Conservation (phyloP, 2,329 filamentous ascomycete genomes). For the Teratosphaeria viscida region DNA sequence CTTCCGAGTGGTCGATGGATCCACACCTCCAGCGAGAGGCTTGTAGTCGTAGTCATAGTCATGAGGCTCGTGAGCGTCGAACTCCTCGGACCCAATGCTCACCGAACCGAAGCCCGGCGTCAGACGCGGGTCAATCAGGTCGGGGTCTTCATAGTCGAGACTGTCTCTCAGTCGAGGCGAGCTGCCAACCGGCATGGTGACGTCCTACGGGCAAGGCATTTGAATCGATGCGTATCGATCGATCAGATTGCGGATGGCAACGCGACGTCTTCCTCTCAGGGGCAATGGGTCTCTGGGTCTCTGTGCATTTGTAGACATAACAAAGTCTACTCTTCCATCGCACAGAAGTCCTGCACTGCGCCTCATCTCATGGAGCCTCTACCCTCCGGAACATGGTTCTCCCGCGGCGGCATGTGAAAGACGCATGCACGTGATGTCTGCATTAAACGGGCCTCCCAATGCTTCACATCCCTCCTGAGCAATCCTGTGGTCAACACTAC, state of each 20-base stretch:
- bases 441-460: too few relatives aligned
- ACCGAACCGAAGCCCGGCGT: slow-evolving; percentile 14
- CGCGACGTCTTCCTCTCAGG: background rate
- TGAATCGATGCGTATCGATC: too few relatives aligned
- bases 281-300: background rate
- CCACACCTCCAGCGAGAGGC: slow-evolving; percentile 13
- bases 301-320: background rate
- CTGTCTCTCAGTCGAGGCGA: slow-evolving; percentile 17
- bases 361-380: background rate
- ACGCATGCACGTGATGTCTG: too few relatives aligned
- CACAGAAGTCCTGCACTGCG: background rate
- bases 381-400: too few relatives aligned
- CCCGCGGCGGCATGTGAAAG: too few relatives aligned
- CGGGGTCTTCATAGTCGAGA: slow-evolving; percentile 16
- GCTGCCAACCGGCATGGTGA: slow-evolving; percentile 6
- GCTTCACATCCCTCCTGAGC: too few relatives aligned
- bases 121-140: slow-evolving; percentile 17
- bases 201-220: background rate
- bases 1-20: slow-evolving; percentile 9
- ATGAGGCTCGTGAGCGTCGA: slow-evolving; percentile 8
- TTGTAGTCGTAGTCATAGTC: slow-evolving; percentile 7
- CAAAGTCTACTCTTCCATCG: background rate
- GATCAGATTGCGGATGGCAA: background rate
- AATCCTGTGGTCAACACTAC: too few relatives aligned
- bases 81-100: slow-evolving; percentile 10